Percentiles rank a stretch among this genome's conserved stretches.
Conservation (phyloP, 2,329 filamentous ascomycete species). For the Venturia nashicola region DNA sequence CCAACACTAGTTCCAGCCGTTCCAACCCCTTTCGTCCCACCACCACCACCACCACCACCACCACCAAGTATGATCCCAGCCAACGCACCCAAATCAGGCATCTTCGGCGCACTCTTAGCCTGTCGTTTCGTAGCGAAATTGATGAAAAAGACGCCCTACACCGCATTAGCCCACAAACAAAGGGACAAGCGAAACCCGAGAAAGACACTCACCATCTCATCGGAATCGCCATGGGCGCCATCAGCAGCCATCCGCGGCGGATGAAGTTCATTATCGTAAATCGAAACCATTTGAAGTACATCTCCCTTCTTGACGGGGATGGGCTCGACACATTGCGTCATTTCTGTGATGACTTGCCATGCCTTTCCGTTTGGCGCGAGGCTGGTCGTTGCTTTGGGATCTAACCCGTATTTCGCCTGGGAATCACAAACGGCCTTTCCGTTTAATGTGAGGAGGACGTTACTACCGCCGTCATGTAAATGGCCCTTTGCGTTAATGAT, state of each 20-base stretch:
- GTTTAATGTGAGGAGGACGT: conserved; percentile 5
- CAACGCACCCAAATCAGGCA: background rate
- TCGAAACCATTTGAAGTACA: background rate
- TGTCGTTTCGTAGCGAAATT: background rate
- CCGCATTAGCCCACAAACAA: too few relatives aligned
- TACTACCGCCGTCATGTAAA: background rate
- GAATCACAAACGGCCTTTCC: conserved; percentile 7
- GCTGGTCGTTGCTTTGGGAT: background rate
- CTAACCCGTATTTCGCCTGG: conserved; percentile 1
- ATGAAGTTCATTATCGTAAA: conserved; percentile 8
- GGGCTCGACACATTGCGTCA: conserved; percentile 6
- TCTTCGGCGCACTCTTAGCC: background rate
- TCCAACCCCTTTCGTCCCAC: background rate
- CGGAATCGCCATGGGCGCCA: background rate
- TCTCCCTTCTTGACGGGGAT: conserved; percentile 10
- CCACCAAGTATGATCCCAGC: background rate
- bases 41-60: background rate
- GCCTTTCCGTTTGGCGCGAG: conserved; percentile 1
- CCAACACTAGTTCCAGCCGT: too few relatives aligned
- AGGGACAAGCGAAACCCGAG: too few relatives aligned
- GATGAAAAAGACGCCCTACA: conserved; percentile 5
- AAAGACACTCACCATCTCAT: background rate
- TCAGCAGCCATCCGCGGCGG: conserved; percentile 1
- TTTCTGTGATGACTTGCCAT: conserved; percentile 9
- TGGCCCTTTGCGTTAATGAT: conserved; percentile 10